Conservation (phyloP, 106 monocot genomes). For the Dendrobium officinale region DNA sequence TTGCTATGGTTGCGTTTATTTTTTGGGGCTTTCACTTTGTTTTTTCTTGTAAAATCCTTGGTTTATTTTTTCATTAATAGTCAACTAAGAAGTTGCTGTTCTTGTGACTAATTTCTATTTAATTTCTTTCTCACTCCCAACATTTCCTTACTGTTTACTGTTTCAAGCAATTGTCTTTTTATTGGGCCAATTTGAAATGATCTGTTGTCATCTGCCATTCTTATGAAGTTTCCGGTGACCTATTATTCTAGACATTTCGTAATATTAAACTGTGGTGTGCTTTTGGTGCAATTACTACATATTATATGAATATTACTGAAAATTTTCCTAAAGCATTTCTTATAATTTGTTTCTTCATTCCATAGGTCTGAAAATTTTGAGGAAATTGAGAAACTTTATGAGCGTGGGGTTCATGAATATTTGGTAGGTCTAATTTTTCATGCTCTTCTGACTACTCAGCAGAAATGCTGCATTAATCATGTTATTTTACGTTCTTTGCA, state of each 20-base stretch:
- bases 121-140: background rate
- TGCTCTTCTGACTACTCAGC: background rate
- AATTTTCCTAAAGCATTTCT: background rate
- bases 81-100: background rate
- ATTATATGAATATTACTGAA: background rate
- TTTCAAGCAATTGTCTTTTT: background rate
- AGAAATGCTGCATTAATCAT: background rate
- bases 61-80: background rate
- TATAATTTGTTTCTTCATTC: conserved; percentile 3
- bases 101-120: background rate
- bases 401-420: conserved; percentile 84
- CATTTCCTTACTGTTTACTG: background rate
- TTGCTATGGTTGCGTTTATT: background rate
- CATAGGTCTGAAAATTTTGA: conserved; percentile 58
- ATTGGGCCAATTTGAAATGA: background rate
- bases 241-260: background rate
- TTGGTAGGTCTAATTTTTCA: conserved; percentile 47
- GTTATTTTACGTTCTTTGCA: conserved; percentile 5
- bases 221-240: background rate
- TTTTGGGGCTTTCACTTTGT: background rate
- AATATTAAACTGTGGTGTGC: background rate
- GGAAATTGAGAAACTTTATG: conserved; percentile 69
- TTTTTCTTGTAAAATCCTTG: background rate
- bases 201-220: background rate
- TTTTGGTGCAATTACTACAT: background rate